Base-by-base conservation (phyloP, 306 rosid species). In the Prunus mongolica region DNA sequence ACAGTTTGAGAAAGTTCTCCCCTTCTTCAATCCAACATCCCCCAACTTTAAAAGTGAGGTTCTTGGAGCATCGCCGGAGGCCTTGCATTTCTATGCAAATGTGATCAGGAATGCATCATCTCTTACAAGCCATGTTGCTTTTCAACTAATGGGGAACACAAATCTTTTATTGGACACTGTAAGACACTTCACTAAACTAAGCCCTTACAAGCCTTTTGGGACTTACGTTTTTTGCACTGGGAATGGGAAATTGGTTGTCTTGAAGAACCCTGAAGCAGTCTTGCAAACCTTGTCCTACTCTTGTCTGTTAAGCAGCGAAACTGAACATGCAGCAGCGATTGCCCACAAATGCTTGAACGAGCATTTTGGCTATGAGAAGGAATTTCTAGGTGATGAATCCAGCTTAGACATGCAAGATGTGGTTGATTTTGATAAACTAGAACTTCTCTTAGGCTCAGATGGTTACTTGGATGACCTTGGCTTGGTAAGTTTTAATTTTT, bases 121-220 rank as follows among this genome's bases (percentile, higher is more conserved):
- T 9, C 79, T 88, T 19, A 71, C 97, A 6, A 90, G 89, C 77
- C 86, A 83, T 44, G 84, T 82, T 1, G 97, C 97, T 2, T 90
- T 90, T 60, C 81, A 52, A 50, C 91, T 92, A 4, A 95, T 89
- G 92, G 97, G 91, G 22, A 90, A 80, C 76, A 81, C 93, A 25
- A 92, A 88, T 67, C 75, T 80, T 65, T 64, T 92, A 32, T 64
- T 87, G 20, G 90, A 90, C 20, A 92, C 89, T 2, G 65, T 90
- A 64, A 69, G 79, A 3, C 82, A 67, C 56, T 88, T 90, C 34
- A 67, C 87, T 19, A 79, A 83, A 11, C 70, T 89, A 49, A 95
- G 97, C 77, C 93, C 97, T 80, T 95, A 89, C 56, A 88, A 86
- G 68, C 96, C 99, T 20, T 95, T 90, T 56, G 97, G 99, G 19